Evolutionary conservation across 805 yeast genomes (phyloP).

Genomic region (Candida manassasensis): DNA sequence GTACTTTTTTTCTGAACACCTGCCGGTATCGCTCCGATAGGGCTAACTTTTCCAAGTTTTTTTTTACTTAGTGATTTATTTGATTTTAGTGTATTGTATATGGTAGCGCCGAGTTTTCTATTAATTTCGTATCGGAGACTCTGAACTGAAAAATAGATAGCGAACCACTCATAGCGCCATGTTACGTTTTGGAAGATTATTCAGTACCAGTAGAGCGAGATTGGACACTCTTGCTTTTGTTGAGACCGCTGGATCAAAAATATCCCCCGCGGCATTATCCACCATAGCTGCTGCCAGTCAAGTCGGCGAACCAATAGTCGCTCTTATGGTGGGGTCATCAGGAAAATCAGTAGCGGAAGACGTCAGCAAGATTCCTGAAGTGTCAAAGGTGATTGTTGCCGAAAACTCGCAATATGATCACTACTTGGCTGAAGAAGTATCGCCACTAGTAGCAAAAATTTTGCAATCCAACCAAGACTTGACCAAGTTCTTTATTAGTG

Average conservation of each 20-base stretch:
- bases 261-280: conserved; percentile 67
- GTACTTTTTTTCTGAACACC: too few relatives aligned
- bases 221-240: conserved; percentile 65
- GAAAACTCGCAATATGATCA: conserved; percentile 57
- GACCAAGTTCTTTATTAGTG: conserved; percentile 74
- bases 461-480: conserved; percentile 36
- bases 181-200: conserved; percentile 34
- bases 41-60: too few relatives aligned
- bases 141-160: not conserved
- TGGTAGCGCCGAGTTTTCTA: not conserved
- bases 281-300: conserved; percentile 73
- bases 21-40: too few relatives aligned
- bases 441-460: conserved; percentile 58
- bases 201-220: conserved; percentile 32
- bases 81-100: too few relatives aligned
- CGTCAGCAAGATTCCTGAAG: conserved; percentile 49
- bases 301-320: conserved; percentile 77
- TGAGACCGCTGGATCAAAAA: conserved; percentile 53
- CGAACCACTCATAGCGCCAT: not conserved
- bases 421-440: conserved; percentile 71
- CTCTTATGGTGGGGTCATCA: conserved; percentile 67
- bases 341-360: conserved; percentile 40
- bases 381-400: conserved; percentile 55
- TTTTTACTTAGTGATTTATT: too few relatives aligned
- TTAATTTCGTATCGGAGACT: conserved; percentile 1